Percentiles rank a stretch among this genome's conserved stretches.
Conservation (phyloP, 2,329 filamentous ascomycete species). For the Aspergillus ustus region DNA sequence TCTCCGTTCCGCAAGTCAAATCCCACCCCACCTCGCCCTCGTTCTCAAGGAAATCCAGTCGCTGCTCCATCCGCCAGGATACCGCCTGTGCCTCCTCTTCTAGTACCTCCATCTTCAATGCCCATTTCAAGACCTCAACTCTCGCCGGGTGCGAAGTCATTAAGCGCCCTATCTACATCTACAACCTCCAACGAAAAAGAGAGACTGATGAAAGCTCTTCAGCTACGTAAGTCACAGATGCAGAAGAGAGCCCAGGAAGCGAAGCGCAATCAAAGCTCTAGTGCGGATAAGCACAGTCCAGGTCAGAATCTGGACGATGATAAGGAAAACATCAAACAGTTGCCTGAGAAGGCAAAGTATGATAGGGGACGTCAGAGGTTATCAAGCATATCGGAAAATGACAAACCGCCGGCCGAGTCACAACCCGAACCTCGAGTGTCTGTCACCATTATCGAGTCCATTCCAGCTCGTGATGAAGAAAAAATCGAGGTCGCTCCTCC, state of each 20-base stretch:
- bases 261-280: conserved; percentile 31
- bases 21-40: conserved; percentile 46
- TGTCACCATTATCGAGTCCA: conserved; percentile 2
- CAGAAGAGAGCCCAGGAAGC: conserved; percentile 39
- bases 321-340: conserved; percentile 37
- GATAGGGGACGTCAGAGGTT: conserved; percentile 16
- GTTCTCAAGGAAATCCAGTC: conserved; percentile 48
- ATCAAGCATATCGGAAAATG: conserved; percentile 18
- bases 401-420: conserved; percentile 22
- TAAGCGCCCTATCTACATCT: conserved; percentile 52
- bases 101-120: conserved; percentile 44
- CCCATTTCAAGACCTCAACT: conserved; percentile 39
- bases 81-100: conserved; percentile 44
- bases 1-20: conserved; percentile 57
- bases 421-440: conserved; percentile 19
- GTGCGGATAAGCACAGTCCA: conserved; percentile 21
- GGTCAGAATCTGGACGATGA: conserved; percentile 23
- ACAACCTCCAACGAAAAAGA: conserved; percentile 87
- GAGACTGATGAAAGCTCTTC: conserved; percentile 90
- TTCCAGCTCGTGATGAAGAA: conserved; percentile 9
- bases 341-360: conserved; percentile 18
- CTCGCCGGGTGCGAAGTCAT: conserved; percentile 47
- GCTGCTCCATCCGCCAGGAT: conserved; percentile 35
- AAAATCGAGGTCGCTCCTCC: neutral
- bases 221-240: conserved; percentile 83